Percentiles rank a stretch among this genome's conserved stretches.
Conservation (phyloP, 2,329 filamentous ascomycete species). For the Arthrobotrys sinensis region DNA sequence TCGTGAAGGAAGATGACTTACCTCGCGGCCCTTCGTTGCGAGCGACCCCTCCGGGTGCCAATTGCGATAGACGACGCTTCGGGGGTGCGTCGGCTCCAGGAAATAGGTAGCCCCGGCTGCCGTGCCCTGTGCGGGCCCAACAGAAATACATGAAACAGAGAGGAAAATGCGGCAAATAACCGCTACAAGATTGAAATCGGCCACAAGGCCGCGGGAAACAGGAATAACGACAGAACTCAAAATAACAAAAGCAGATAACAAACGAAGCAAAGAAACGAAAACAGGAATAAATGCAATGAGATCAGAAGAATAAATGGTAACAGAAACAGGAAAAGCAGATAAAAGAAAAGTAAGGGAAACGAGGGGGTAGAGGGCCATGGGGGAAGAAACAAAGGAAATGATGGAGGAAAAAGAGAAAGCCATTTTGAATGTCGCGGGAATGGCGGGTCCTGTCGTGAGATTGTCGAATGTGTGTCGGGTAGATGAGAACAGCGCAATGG, state of each 20-base stretch:
- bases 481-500: too few relatives aligned
- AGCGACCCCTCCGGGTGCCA: background rate
- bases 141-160: background rate
- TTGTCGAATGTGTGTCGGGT: background rate
- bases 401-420: constrained; percentile 1
- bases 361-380: background rate
- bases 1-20: background rate
- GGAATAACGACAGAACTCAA: background rate
- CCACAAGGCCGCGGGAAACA: constrained; percentile 18
- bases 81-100: constrained; percentile 25
- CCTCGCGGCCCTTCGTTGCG: background rate
- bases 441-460: background rate
- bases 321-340: constrained; percentile 12
- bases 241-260: constrained; percentile 4
- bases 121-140: constrained; percentile 15
- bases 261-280: constrained; percentile 19
- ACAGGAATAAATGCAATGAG: background rate
- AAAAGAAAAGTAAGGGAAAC: background rate
- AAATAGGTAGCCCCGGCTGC: constrained; percentile 23
- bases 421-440: constrained; percentile 20
- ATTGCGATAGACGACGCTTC: constrained; percentile 22
- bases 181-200: constrained; percentile 21
- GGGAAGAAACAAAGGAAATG: background rate
- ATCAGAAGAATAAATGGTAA: constrained; percentile 4
- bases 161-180: constrained; percentile 18